These are phyloP conservation scores for Suillus lakei DNA, from an alignment of 768 basidiomycete species.

Conservation along the genomic window DNA sequence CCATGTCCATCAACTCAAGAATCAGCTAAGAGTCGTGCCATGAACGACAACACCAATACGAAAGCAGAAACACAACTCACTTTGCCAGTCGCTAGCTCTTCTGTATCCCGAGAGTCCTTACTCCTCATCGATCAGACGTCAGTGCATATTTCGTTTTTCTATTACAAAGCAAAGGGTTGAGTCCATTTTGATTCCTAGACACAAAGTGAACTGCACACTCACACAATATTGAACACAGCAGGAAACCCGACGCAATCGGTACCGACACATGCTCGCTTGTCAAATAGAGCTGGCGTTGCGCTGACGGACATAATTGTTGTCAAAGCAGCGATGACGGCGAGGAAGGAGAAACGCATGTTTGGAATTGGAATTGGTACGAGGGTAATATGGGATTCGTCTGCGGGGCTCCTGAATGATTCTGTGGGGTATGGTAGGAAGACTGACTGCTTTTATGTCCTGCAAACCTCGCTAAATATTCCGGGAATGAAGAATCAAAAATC, in stretches of 20 bases:
- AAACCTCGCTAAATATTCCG: not conserved
- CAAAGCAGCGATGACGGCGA: not conserved
- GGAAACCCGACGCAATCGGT: not conserved
- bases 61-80: not conserved
- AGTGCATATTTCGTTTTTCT: not conserved
- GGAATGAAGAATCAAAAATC: not conserved
- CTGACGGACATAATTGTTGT: not conserved
- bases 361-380: not conserved
- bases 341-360: not conserved
- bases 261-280: not conserved
- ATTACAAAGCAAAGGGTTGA: not conserved
- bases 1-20: not conserved
- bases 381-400: not conserved
- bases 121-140: not conserved
- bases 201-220: not conserved
- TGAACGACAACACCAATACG: not conserved
- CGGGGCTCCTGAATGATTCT: not conserved
- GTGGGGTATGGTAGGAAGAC: not conserved
- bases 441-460: not conserved
- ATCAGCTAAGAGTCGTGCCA: not conserved
- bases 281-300: not conserved
- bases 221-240: not conserved
- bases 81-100: not conserved
- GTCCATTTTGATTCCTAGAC: not conserved
- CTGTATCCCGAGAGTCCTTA: not conserved